A percentile compares a stretch with the other conserved stretches of the same genome.
These are phyloP conservation scores for Astrocystis sublimbata DNA, from an alignment of 495 filamentous ascomycete genomes.

Conservation along the genomic window DNA sequence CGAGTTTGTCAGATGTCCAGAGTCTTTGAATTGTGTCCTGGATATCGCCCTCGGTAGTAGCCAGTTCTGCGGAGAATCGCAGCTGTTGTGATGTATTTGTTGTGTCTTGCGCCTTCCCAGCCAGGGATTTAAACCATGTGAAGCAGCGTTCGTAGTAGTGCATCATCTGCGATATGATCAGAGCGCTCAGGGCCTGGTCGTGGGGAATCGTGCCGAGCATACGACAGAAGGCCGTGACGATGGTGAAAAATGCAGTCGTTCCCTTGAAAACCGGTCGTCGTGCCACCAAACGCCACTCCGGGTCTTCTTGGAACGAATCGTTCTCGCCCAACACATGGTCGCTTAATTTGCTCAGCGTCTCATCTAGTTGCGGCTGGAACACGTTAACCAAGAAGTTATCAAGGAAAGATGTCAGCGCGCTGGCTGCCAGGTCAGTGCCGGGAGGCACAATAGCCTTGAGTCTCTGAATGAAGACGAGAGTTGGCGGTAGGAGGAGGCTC, in stretches of 20 bases:
- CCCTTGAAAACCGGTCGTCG: constrained; percentile 89
- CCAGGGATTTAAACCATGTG: constrained; percentile 79
- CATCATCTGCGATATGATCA: constrained; percentile 86
- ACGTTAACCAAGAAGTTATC: constrained; percentile 98
- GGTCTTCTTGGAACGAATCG: constrained; percentile 86
- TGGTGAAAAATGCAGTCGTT: constrained; percentile 80
- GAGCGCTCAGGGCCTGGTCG: constrained; percentile 89
- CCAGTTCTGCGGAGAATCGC: constrained; percentile 72
- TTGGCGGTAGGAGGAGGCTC: constrained; percentile 89
- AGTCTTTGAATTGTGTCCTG: constrained; percentile 64
- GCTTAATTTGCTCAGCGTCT: constrained; percentile 88
- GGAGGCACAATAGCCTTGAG: constrained; percentile 89
- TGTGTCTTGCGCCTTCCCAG: constrained; percentile 56
- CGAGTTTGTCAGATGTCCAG: constrained; percentile 53
- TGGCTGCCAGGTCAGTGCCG: constrained; percentile 78
- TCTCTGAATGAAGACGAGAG: constrained; percentile 85
- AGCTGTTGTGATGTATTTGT: constrained; percentile 46
- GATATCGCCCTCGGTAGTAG: constrained; percentile 64
- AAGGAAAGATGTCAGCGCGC: constrained; percentile 89
- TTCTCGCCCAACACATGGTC: constrained; percentile 76
- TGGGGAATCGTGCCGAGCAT: constrained; percentile 96
- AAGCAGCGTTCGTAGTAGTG: constrained; percentile 90
- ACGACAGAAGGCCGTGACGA: constrained; percentile 86
- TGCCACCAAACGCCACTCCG: constrained; percentile 75
- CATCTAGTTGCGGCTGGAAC: constrained; percentile 94